Evolutionary conservation across 1,284 basidiomycete genomes (phyloP).

Genomic region (Sporisorium iseilematis-ciliati): DNA sequence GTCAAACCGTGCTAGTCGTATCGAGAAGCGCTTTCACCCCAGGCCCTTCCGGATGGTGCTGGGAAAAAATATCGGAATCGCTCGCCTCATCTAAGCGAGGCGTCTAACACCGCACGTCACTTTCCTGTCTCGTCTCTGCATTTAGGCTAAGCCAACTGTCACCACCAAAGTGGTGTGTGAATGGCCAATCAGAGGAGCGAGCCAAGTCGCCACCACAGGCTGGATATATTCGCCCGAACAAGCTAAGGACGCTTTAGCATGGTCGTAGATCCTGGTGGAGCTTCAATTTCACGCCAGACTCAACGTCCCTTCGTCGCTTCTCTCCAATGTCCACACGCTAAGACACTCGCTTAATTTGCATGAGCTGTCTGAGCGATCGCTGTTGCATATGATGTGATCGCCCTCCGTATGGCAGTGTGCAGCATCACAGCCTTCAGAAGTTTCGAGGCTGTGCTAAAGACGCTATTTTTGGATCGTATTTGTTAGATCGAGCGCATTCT

Average conservation of each 20-base stretch:
- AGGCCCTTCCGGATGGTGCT: background rate
- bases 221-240: no score
- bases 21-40: background rate
- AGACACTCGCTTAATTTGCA: background rate
- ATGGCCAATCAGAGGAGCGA: no score
- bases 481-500: background rate
- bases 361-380: background rate
- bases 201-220: no score
- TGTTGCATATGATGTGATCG: background rate
- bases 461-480: background rate
- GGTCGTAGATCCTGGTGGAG: no score
- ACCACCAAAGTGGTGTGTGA: background rate
- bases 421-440: background rate
- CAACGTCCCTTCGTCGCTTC: no score
- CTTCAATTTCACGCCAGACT: no score
- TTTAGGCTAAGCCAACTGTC: background rate
- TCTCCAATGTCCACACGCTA: no score
- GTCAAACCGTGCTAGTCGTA: no score
- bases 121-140: background rate
- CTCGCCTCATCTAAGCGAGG: conserved; percentile 24
- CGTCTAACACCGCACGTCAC: conserved; percentile 27
- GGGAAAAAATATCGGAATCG: conserved; percentile 1
- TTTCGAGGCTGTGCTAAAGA: background rate
- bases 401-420: background rate
- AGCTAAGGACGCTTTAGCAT: no score